These are phyloP conservation scores for Camellia granthamiana DNA, from an alignment of 148 eudicot species.

Conservation along the genomic window DNA sequence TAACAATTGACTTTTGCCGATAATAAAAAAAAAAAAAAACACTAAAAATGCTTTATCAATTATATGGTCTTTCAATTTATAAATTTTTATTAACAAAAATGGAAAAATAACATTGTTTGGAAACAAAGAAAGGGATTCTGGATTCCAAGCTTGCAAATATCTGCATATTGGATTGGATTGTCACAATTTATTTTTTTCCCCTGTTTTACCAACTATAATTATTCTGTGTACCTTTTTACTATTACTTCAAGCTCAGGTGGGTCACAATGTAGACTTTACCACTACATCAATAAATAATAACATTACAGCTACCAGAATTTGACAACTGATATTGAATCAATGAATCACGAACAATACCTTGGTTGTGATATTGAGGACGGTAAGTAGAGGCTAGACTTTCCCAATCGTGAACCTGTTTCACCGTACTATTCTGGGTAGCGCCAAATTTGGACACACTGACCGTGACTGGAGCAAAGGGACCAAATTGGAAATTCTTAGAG, in stretches of 20 bases:
- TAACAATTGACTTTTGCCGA: too few species aligned
- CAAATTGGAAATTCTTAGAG: conserved; percentile 51
- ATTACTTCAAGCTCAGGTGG: background rate
- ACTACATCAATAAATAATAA: background rate
- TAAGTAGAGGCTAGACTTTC: conserved; percentile 59
- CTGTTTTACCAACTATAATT: background rate
- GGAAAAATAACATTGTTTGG: background rate
- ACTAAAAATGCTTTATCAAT: too few species aligned
- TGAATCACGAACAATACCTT: conserved; percentile 47
- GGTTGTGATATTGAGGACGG: conserved; percentile 84
- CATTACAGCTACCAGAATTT: background rate
- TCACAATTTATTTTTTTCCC: background rate
- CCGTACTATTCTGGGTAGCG: conserved; percentile 29
- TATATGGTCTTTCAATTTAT: too few species aligned
- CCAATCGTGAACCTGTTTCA: conserved; percentile 46
- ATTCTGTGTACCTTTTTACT: background rate
- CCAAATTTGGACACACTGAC: conserved; percentile 44
- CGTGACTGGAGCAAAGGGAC: conserved; percentile 86
- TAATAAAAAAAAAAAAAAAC: too few species aligned
- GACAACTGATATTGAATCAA: background rate
- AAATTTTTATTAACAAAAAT: too few species aligned
- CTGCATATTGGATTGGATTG: background rate
- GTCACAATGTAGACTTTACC: background rate
- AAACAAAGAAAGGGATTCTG: background rate
- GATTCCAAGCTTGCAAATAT: background rate